Conservation (phyloP, 148 eudicot genomes). For the Linanthus parryae region DNA sequence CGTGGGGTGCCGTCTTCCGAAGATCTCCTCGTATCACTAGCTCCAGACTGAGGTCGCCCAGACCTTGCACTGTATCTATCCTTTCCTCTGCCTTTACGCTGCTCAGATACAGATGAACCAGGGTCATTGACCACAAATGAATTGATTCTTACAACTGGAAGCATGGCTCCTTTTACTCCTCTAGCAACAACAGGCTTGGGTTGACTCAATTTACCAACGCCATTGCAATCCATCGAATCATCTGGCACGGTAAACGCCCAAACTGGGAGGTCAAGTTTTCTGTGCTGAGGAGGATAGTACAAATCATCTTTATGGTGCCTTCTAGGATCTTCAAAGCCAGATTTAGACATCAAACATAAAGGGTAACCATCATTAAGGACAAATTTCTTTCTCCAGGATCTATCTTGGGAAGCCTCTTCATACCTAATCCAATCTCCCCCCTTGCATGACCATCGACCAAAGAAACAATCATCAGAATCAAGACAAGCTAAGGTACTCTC, state of each 20-base stretch:
- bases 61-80: constrained; percentile 59
- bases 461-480: constrained; percentile 52
- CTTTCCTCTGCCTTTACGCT: constrained; percentile 66
- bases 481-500: constrained; percentile 30
- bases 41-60: constrained; percentile 33
- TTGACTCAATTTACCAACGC: constrained; percentile 36
- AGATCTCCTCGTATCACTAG: constrained; percentile 54
- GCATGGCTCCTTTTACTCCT: constrained; percentile 74
- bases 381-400: constrained; percentile 46
- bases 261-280: constrained; percentile 70
- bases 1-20: constrained; percentile 40
- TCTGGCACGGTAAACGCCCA: constrained; percentile 84
- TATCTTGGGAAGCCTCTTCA: constrained; percentile 67
- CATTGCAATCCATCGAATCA: constrained; percentile 47
- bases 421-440: constrained; percentile 94
- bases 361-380: constrained; percentile 97
- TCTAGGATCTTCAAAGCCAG: constrained; percentile 88
- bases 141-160: constrained; percentile 88
- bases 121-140: constrained; percentile 85
- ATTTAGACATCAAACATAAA: constrained; percentile 70
- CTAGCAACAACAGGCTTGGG: constrained; percentile 41
- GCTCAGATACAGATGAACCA: constrained; percentile 68
- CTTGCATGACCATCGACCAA: constrained; percentile 76
- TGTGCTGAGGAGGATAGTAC: constrained; percentile 56
- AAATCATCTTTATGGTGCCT: constrained; percentile 67